Percentiles rank a stretch among this genome's conserved stretches.
Evolutionary conservation across 75 land plant species (phyloP).

Genomic region (Selaginella tamariscina): DNA sequence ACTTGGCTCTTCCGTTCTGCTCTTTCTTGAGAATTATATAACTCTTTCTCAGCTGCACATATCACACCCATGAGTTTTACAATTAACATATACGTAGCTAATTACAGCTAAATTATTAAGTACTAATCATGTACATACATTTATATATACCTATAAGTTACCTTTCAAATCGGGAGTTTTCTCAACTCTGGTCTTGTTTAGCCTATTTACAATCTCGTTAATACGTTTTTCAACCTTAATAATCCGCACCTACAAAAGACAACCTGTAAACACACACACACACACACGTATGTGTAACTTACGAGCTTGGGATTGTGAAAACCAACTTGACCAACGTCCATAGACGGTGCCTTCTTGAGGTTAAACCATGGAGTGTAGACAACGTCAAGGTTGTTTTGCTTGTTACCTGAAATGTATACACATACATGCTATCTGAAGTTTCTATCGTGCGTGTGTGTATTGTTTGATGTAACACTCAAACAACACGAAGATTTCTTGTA

Average conservation of each 20-base stretch:
- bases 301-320: conserved; percentile 92
- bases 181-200: conserved; percentile 93
- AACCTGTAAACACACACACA: background rate
- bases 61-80: no score
- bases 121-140: background rate
- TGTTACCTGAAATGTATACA: conserved; percentile 51
- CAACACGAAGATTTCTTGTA: background rate
- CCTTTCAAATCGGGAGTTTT: conserved; percentile 87
- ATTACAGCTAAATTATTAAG: conserved; percentile 3
- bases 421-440: background rate
- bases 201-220: conserved; percentile 83
- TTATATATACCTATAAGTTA: conserved; percentile 14
- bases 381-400: conserved; percentile 87
- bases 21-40: conserved; percentile 77
- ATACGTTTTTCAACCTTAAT: conserved; percentile 82
- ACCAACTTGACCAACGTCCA: conserved; percentile 99
- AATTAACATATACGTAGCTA: background rate
- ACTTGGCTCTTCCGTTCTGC: conserved; percentile 57
- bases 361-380: conserved; percentile 98
- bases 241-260: conserved; percentile 57
- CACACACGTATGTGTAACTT: conserved; percentile 8
- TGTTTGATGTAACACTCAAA: background rate
- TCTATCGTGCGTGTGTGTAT: no score
- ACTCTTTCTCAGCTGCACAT: conserved; percentile 86
- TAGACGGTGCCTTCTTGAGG: conserved; percentile 84